These are phyloP conservation scores for Solanum piurae DNA, from an alignment of 257 asterid genomes.

Conservation along the genomic window DNA sequence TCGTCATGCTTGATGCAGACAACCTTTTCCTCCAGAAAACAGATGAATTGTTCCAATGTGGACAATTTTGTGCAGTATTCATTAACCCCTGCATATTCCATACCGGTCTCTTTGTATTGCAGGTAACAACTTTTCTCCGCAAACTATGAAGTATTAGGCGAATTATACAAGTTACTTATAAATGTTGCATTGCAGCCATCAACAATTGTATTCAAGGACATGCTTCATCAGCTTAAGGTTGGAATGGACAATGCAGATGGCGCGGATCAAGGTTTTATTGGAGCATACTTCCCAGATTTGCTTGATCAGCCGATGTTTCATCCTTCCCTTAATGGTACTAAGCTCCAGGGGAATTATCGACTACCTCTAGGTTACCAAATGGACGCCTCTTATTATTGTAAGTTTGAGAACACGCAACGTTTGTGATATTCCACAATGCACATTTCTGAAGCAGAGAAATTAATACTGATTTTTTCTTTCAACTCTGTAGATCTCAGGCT, in stretches of 20 bases:
- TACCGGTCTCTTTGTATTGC: conserved; percentile 86
- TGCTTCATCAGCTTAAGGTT: conserved; percentile 57
- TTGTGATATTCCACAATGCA: background rate
- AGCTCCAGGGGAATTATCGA: conserved; percentile 60
- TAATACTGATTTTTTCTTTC: background rate
- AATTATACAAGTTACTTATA: background rate
- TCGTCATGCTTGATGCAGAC: conserved; percentile 89
- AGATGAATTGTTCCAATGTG: conserved; percentile 84
- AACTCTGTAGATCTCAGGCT: conserved; percentile 55
- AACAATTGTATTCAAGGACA: conserved; percentile 51
- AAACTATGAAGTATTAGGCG: background rate
- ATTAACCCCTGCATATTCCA: conserved; percentile 95
- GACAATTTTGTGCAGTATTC: conserved; percentile 86
- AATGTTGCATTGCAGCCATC: conserved; percentile 52
- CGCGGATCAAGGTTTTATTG: conserved; percentile 86
- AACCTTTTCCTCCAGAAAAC: conserved; percentile 69
- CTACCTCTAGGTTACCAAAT: conserved; percentile 92
- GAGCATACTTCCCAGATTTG: conserved; percentile 63
- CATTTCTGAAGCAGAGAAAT: background rate
- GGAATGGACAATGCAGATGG: conserved; percentile 77
- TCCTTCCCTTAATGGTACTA: conserved; percentile 57
- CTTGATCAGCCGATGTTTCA: conserved; percentile 62
- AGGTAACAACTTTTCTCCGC: conserved; percentile 27
- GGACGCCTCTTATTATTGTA: conserved; percentile 96
- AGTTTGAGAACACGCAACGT: background rate